Evolutionary conservation across 257 asterid species (phyloP), one percentile per base, ranked within the genome.

Genomic region (Petunia axillaris): DNA sequence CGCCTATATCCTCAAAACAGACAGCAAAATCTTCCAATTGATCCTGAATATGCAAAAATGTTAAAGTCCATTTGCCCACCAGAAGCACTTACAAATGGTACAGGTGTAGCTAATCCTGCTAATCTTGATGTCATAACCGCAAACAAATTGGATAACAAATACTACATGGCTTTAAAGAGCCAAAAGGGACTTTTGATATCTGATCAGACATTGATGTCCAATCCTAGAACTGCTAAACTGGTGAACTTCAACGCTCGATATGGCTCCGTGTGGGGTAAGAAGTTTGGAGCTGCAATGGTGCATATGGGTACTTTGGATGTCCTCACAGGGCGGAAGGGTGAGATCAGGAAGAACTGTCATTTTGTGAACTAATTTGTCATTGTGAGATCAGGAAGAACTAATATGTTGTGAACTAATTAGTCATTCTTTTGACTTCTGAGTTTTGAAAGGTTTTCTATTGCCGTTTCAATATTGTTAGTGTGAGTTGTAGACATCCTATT

Each of bases 281-380:
- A 48, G 2, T 8, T 48, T 48, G 7, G 54, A 48, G 54, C 10
- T 48, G 8, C 1, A 8, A 8, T 48, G 8, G 54, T 8, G 8
- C 54, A 48, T 1, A 8, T 6, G 54, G 7, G 53, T 48, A 48
- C 53, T 9, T 48, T 71, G 39, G 77, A 71, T 14, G 91, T 91
- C 9, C 89, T 89, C 60, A 90, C 91, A 0, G 91, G 90, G 0
- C 55, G 52, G 2, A 60, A 83, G 10, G 96, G 96, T 0, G 91
- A 91, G 79, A 85, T 91, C 81, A 88, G 92, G 85, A 85, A 2
- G n/a, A 85, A 84, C 2, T 91, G 94, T 81, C 87, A 82, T 55
- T 35, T 81, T 37, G 79, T 86, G 62, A 89, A 89, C 87, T 88
- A 66, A 90, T 78, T 43, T 40, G 41, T 65, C 74, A 14, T 65